Base-by-base conservation (phyloP, 2,329 filamentous ascomycete genomes). In the Sporothrix brunneoviolacea region DNA sequence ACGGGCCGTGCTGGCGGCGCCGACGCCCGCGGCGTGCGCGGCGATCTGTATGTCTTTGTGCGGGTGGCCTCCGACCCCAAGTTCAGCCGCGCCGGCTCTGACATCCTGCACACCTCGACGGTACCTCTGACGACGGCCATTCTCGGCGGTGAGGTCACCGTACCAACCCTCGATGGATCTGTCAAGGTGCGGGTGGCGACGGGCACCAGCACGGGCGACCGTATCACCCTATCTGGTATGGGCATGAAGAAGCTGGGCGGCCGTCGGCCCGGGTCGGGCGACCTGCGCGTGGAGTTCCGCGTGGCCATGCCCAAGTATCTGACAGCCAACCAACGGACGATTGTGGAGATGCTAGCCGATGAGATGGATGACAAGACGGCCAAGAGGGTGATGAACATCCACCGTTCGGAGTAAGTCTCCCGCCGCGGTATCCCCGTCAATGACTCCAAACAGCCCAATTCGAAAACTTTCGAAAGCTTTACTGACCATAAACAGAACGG, bases 281-380 rank as follows among this genome's bases (percentile, higher is more conserved):
- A 98, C 63, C 71, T 98, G 54, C 85, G 82, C 64, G 90, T 98
- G 7, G 91, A 98, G 66, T 98, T 95, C 77, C 89, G 89, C 66
- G 88, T 98, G 40, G 74, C 80, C 49, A 95, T 97, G 88, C 93
- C 93, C 40, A 97, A 95, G 70, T 96, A 91, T 62, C 75, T 98
- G 57, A 89, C 80, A 49, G 80, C 86, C 40, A 97, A 95, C 70
- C 91, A 98, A 72, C 80, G 93, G 48, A 94, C 88, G 1, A 86
- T 98, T 53, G 71, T 95, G 39, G 93, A 98, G 72, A 91, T 97
- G 81, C 80, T 98, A 57, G 93, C 93, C 7, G 91, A 98, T 61
- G 93, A 98, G 72, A 86, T 98, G 82, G 84, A 80, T 35, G 93
- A 98, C 68, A 90, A 91, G 73, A 88, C 81, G 24, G 93, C 93